Evolutionary conservation across 75 land plant species (phyloP).

Genomic region (Pinus albicaulis): DNA sequence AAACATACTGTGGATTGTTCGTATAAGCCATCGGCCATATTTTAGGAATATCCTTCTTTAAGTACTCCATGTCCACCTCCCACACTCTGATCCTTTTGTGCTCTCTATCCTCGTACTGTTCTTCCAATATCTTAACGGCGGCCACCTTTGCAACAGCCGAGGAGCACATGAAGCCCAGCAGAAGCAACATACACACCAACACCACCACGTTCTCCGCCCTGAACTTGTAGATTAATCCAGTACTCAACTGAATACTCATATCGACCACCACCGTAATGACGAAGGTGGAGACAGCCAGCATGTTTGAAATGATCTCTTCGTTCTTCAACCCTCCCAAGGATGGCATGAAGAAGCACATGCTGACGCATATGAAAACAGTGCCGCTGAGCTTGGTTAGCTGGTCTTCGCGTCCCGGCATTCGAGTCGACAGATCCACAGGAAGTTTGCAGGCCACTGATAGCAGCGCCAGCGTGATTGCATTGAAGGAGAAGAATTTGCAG

Average conservation of each 20-base stretch:
- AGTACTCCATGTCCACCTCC: conserved; percentile 8
- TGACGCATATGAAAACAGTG: conserved; percentile 34
- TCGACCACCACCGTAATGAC: conserved; percentile 39
- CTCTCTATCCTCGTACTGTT: conserved; percentile 21
- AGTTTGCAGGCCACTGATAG: conserved; percentile 49
- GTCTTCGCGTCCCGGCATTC: conserved; percentile 38
- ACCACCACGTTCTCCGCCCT: conserved; percentile 22
- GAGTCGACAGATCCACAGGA: conserved; percentile 44
- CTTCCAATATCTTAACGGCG: conserved; percentile 19
- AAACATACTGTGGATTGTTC: conserved; percentile 37
- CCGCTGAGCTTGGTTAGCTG: conserved; percentile 56
- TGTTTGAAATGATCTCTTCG: conserved; percentile 26
- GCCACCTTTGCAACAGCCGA: conserved; percentile 26
- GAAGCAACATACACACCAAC: conserved; percentile 27
- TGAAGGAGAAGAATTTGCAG: conserved; percentile 35
- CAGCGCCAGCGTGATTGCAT: conserved; percentile 40
- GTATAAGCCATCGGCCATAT: conserved; percentile 49
- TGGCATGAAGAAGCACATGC: conserved; percentile 43
- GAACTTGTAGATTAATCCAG: conserved; percentile 32
- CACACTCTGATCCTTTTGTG: not conserved
- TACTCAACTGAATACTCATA: conserved; percentile 29
- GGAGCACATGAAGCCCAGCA: conserved; percentile 23
- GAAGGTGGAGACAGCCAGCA: conserved; percentile 37
- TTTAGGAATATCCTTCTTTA: conserved; percentile 20
- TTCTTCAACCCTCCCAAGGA: conserved; percentile 32